phyloP scores from a whole-genome alignment of 305 asterid genomes.

The Fraxinus albicans region DNA sequence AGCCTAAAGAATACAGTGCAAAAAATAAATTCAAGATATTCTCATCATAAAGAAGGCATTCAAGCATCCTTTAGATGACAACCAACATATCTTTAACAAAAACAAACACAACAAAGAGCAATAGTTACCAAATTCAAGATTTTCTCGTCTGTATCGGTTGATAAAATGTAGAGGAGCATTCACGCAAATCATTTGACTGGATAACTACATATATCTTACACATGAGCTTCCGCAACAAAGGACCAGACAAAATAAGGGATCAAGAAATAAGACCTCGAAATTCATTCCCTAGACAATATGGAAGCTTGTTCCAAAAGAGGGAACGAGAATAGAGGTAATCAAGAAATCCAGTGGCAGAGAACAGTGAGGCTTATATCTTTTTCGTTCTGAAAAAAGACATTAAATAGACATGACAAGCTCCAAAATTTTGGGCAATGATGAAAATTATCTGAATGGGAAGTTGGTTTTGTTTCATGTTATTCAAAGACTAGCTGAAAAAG shows the following conservation, averaged over 20 bases:
- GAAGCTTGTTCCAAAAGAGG: not conserved
- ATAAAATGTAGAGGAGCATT: conserved; percentile 15
- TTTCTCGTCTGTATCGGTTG: conserved; percentile 32
- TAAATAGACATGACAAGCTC: conserved; percentile 34
- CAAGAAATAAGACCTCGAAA: conserved; percentile 22
- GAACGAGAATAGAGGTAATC: not conserved
- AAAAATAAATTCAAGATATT: not conserved
- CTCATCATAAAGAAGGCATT: not conserved
- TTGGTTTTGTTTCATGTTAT: conserved; percentile 30
- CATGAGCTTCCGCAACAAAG: conserved; percentile 31
- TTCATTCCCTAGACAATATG: conserved; percentile 22
- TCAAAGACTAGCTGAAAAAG: conserved; percentile 37
- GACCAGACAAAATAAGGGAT: conserved; percentile 30
- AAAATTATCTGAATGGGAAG: conserved; percentile 25
- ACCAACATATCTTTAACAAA: not conserved
- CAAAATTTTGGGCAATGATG: conserved; percentile 39
- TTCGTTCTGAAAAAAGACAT: conserved; percentile 23
- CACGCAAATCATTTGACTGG: conserved; percentile 25
- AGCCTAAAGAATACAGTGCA: not conserved
- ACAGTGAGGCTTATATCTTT: not conserved
- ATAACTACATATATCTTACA: conserved; percentile 25
- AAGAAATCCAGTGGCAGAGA: not conserved
- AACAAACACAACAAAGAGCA: conserved; percentile 10
- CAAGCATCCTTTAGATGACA: not conserved
- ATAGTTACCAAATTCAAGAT: conserved; percentile 24